Evolutionary conservation across 306 rosid species (phyloP).

Genomic region (Luffa aegyptiaca): DNA sequence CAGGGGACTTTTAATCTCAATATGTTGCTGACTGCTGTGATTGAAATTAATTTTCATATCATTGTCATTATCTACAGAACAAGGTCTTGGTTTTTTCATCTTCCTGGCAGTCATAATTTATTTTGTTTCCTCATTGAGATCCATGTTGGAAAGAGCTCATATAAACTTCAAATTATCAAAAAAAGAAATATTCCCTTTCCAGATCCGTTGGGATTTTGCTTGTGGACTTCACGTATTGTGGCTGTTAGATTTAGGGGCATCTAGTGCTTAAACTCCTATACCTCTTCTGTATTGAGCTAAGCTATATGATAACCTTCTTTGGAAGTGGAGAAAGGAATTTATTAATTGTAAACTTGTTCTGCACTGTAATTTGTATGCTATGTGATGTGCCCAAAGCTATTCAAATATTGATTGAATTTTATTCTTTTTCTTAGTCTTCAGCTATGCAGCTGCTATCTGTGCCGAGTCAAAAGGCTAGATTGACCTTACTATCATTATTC

Average conservation of each 20-base stretch:
- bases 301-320: not conserved
- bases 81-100: not conserved
- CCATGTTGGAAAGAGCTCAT: not conserved
- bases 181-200: not conserved
- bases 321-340: not conserved
- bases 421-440: not conserved
- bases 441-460: not conserved
- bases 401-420: not conserved
- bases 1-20: not conserved
- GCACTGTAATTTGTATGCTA: not conserved
- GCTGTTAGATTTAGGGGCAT: constrained; percentile 1
- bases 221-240: not conserved
- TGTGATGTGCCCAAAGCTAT: not conserved
- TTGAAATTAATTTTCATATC: not conserved
- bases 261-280: not conserved
- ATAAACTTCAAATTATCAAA: not conserved
- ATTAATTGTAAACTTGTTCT: not conserved
- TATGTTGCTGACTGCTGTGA: not conserved
- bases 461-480: not conserved
- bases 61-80: not conserved
- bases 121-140: not conserved
- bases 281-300: not conserved
- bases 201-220: not conserved
- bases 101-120: not conserved
- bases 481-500: not conserved